Evolutionary conservation across 495 filamentous ascomycete species (phyloP), one percentile per base, ranked within the genome.

Genomic region (Aspergillus coremiiformis): DNA sequence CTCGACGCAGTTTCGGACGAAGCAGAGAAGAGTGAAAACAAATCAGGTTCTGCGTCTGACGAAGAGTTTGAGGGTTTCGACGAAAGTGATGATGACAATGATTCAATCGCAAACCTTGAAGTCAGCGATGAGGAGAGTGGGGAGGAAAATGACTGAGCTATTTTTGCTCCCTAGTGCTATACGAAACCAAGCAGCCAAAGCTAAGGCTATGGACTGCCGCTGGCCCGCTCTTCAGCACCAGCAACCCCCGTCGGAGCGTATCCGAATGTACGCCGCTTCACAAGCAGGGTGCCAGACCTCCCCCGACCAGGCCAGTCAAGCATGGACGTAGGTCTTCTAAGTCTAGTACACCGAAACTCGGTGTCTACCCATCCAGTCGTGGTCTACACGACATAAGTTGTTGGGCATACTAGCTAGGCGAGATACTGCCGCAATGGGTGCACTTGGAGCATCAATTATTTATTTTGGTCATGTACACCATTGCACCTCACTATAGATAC

Each of bases 101-200:
- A 72, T 46, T 72, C 70, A 4, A 72, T 72, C 22, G 70, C 69
- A 6, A 68, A 74, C 52, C 63, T 75, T 21, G 66, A 73, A 51
- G 55, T 75, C 39, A 72, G 69, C 41, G 70, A 74, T 27, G 69
- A 68, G 45, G 70, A 74, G 54, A 74, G 70, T 56, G 70, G 65
- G 33, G 67, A 71, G 49, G 70, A 73, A 44, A 53, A 64, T 37
- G 69, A 72, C 20, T 72, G 67, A 72, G 53, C 12, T 24, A 0
- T 44, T 27, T 21, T 10, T 32, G 0, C 24, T 30, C 11, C 23
- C 19, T 23, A 12, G 41, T 35, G 5, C 15, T 29, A 14, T 17
- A 32, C 32, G n/a, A 21, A 37, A 17, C 15, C n/a, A 41, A 7
- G 7, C 37, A 20, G 37, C 37, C 17, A 6, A 14, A 17, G 37